Base-by-base conservation (phyloP, 1,284 basidiomycete species). In the Phellopilus nigrolimitatus region DNA sequence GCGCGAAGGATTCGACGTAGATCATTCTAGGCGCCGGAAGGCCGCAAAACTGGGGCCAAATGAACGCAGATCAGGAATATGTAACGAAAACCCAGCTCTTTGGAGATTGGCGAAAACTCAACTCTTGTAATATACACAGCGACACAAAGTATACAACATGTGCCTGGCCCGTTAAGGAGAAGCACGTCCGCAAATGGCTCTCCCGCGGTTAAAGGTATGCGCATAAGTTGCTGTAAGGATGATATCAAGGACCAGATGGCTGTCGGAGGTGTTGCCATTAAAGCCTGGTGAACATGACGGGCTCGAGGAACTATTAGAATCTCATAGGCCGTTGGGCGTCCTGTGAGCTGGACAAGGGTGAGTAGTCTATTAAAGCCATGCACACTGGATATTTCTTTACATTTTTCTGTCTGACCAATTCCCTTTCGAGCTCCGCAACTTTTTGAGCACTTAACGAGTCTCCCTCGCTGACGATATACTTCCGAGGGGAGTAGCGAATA, bases 1-100 rank as follows among this genome's bases (percentile, higher is more conserved):
- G 83, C 4, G 97, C 94, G 64, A 97, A 97, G 0, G 93, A 95
- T 67, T 99, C 97, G 38, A 98, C 74, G 66, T 98, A 99, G 50
- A 99, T 79, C 24, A 93, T 66, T 39, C 72, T 75, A 1, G 95
- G 90, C 2, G 85, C 78, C 13, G 73, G 70, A 9, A 93, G 65
- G 6, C 86, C 88, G 24, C 95, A 61, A 53, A 95, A 72, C 92
- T 95, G 64, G 28, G 41, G 24, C 40, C 17, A 49, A 54, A 34
- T 51, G 41, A 37, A 45, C 43, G 45, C 33, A n/a, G n/a, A n/a
- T n/a, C n/a, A n/a, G n/a, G n/a, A n/a, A n/a, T n/a, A n/a, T n/a
- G n/a, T n/a, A n/a, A n/a, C n/a, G n/a, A n/a, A n/a, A n/a, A n/a
- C n/a, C n/a, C n/a, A n/a, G 37, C 6, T 21, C 34, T 39, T 17